Evolutionary conservation across 116 monocot genomes (phyloP).

Genomic region (Trichopus zeylanicus): DNA sequence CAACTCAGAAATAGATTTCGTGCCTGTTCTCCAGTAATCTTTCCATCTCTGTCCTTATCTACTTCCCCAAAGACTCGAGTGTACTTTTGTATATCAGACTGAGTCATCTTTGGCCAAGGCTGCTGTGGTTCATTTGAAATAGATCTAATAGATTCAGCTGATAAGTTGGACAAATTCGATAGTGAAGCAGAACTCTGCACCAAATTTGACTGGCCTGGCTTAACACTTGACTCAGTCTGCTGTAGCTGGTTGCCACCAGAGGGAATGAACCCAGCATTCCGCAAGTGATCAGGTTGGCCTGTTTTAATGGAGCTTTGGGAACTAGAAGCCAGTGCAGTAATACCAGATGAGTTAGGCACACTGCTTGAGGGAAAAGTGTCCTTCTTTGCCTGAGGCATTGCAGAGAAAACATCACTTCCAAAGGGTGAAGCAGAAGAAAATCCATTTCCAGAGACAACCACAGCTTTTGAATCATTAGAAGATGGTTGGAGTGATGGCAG

Average conservation of each 20-base stretch:
- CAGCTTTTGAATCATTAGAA: slow-evolving; percentile 33
- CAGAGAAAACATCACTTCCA: slow-evolving; percentile 46
- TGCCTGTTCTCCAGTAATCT: slow-evolving; percentile 82
- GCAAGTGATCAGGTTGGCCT: slow-evolving; percentile 24
- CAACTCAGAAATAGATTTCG: slow-evolving; percentile 92
- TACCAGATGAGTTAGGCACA: slow-evolving; percentile 23
- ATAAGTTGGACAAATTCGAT: no score
- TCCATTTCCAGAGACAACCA: slow-evolving; percentile 63
- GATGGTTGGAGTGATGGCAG: slow-evolving; percentile 36
- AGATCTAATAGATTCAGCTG: slow-evolving; percentile 25
- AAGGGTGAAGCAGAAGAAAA: slow-evolving; percentile 47
- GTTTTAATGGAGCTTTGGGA: slow-evolving; percentile 21
- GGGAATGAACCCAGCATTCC: slow-evolving; percentile 14
- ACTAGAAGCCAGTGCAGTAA: no score
- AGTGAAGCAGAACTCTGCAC: no score
- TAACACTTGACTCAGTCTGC: slow-evolving; percentile 32
- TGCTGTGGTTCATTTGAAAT: slow-evolving; percentile 24
- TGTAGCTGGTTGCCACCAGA: slow-evolving; percentile 26
- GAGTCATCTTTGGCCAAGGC: slow-evolving; percentile 80
- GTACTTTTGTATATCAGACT: slow-evolving; percentile 74
- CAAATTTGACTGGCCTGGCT: slow-evolving; percentile 32
- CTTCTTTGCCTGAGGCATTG: slow-evolving; percentile 33
- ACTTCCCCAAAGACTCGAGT: slow-evolving; percentile 78
- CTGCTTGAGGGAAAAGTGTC: slow-evolving; percentile 27
- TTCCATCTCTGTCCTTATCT: slow-evolving; percentile 96